Evolutionary conservation across 2,329 filamentous ascomycete species (phyloP), one percentile per base, ranked within the genome.

Genomic region (Verticillium dahliae): DNA sequence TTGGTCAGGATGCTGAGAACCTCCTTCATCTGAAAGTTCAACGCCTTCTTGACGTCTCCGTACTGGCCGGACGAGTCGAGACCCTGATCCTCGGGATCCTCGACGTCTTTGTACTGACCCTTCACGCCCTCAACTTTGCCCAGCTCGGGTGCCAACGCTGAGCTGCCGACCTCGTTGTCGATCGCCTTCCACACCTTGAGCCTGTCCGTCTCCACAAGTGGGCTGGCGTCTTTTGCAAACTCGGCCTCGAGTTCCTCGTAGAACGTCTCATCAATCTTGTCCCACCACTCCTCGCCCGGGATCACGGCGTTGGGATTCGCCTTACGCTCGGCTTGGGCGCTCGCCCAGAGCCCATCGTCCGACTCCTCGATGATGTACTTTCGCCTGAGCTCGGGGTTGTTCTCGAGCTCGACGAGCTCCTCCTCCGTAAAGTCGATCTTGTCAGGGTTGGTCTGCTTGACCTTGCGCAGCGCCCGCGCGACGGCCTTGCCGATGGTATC

Each of bases 1-100:
- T 96, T 97, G 66, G 85, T 78, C 62, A 84, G 80, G 62, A 96
- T 72, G 5, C 71, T 67, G 56, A 81, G 66, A 67, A 88, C 81
- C 31, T 87, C 75, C 58, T 70, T 67, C 61, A 87, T 75, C 18
- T 68, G 77, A 73, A 87, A 72, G 66, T 84, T 84, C 57, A 83
- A 86, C 65, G 80, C 74, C 66, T 76, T 77, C 75, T 85, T 84
- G 68, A 85, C 73, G 63, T 81, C 76, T 68, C 79, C 74, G 72
- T 77, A 85, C 58, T 74, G 68, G 64, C 82, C 82, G 27, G 76
- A 72, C 67, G 81, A 78, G 72, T 85, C 83, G 64, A 79, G 71
- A 33, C 78, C 81, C 55, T 76, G 69, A 66, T 85, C 83, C 62
- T 76, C 80, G 6, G 79, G 78, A 69, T 84, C 81, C 56, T 75